phyloP scores from a whole-genome alignment of 2,329 filamentous ascomycete genomes.

The Rhynchosporium secalis region DNA sequence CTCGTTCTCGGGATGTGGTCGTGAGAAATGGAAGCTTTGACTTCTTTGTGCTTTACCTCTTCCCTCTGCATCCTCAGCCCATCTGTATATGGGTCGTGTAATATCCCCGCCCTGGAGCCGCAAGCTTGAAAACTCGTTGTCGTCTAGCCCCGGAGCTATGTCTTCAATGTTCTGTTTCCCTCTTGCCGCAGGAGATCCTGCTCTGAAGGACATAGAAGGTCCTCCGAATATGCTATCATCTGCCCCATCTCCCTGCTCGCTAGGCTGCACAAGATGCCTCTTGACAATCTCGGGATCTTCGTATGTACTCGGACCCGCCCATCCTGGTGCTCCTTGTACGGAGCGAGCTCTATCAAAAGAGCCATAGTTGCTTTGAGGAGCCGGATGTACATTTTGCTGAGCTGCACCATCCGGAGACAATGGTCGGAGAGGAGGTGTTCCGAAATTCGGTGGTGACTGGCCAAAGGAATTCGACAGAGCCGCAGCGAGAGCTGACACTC shows the following conservation, averaged over 20 bases:
- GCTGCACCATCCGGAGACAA: conserved; percentile 57
- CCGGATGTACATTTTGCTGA: conserved; percentile 39
- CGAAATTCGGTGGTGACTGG: conserved; percentile 67
- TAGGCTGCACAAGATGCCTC: conserved; percentile 81
- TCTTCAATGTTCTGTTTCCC: conserved; percentile 38
- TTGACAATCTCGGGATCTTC: conserved; percentile 92
- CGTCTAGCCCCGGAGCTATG: conserved; percentile 47
- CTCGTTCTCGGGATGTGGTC: conserved; percentile 77
- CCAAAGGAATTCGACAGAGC: conserved; percentile 77
- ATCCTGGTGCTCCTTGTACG: conserved; percentile 43
- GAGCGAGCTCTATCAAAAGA: conserved; percentile 72
- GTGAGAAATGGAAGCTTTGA: conserved; percentile 79
- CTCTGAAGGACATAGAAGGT: conserved; percentile 42
- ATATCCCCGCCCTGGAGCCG: conserved; percentile 92
- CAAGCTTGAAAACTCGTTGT: conserved; percentile 90
- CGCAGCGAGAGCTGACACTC: conserved; percentile 83
- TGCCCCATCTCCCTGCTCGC: conserved; percentile 42
- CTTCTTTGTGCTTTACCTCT: conserved; percentile 68
- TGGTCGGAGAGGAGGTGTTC: conserved; percentile 60
- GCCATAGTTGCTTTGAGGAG: conserved; percentile 74
- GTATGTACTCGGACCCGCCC: conserved; percentile 58
- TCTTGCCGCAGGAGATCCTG: conserved; percentile 39
- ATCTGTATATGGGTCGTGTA: conserved; percentile 92
- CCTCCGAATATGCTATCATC: conserved; percentile 35
- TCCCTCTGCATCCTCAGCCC: conserved; percentile 83